Evolutionary conservation across 305 asterid species (phyloP).

Genomic region (Euphrasia arctica): DNA sequence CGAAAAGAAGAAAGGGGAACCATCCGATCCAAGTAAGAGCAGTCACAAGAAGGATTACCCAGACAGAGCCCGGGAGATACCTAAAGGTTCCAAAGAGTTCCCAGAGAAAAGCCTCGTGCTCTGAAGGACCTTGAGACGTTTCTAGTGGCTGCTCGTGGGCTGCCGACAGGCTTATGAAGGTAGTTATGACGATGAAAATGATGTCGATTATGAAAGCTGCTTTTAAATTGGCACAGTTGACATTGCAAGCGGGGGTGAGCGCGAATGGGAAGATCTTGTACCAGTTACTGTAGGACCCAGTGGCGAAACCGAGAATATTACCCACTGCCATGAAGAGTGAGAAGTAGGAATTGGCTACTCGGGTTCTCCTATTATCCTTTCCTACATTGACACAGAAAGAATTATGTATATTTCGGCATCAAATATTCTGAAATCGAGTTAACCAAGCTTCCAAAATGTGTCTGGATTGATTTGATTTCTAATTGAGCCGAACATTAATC

Average conservation of each 20-base stretch:
- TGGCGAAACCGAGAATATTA: slow-evolving; percentile 74
- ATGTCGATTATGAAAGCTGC: slow-evolving; percentile 72
- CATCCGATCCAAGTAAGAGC: slow-evolving; percentile 80
- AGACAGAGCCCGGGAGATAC: slow-evolving; percentile 59
- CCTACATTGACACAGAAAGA: slow-evolving; percentile 37
- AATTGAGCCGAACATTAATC: background rate
- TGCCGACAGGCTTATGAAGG: slow-evolving; percentile 62
- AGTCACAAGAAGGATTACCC: slow-evolving; percentile 71
- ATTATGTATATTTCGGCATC: slow-evolving; percentile 9
- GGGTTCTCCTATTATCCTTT: slow-evolving; percentile 74
- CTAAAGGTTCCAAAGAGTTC: slow-evolving; percentile 71
- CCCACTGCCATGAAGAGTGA: slow-evolving; percentile 83
- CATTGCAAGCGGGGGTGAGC: slow-evolving; percentile 55
- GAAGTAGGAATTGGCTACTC: slow-evolving; percentile 80
- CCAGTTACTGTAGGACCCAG: slow-evolving; percentile 81
- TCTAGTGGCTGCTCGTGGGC: slow-evolving; percentile 63
- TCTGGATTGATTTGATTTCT: background rate
- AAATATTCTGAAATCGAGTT: slow-evolving; percentile 17
- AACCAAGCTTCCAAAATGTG: too few relatives aligned
- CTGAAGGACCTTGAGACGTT: slow-evolving; percentile 34
- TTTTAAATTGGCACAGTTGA: slow-evolving; percentile 82
- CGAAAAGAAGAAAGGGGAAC: slow-evolving; percentile 80
- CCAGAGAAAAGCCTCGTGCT: slow-evolving; percentile 73
- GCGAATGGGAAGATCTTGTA: slow-evolving; percentile 72
- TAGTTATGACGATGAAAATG: slow-evolving; percentile 52